Percentiles rank a stretch among this genome's conserved stretches.
phyloP scores from a whole-genome alignment of 371 early-diverging fungal species.

The Haplosporangium sp. region DNA sequence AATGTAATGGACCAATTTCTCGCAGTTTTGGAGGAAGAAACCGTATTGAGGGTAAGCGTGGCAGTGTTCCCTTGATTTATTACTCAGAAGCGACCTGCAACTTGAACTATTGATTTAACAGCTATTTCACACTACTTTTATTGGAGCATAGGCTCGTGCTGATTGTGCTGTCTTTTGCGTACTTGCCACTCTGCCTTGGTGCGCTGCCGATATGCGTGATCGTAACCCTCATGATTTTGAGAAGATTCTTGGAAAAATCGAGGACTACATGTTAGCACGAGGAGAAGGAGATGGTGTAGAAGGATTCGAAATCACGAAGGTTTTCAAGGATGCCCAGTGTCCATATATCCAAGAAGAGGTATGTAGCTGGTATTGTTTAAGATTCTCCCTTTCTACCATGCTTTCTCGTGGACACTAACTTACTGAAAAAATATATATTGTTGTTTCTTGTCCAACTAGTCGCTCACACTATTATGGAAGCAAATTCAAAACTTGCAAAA shows the following conservation, averaged over 20 bases:
- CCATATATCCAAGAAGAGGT: conserved; percentile 69
- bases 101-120: not conserved
- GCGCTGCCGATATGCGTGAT: conserved; percentile 60
- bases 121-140: not conserved
- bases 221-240: conserved; percentile 71
- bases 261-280: conserved; percentile 73
- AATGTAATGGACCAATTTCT: conserved; percentile 71
- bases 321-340: conserved; percentile 63
- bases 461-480: conserved; percentile 75
- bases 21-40: conserved; percentile 66
- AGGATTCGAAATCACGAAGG: conserved; percentile 64
- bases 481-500: conserved; percentile 69
- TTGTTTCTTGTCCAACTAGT: conserved; percentile 49
- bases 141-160: conserved; percentile 61
- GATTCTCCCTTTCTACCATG: not conserved
- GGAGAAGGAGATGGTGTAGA: conserved; percentile 53
- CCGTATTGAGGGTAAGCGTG: conserved; percentile 59
- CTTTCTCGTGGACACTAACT: too few relatives aligned
- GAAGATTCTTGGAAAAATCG: conserved; percentile 65
- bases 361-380: conserved; percentile 21
- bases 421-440: not conserved
- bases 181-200: conserved; percentile 83
- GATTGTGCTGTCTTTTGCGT: conserved; percentile 83
- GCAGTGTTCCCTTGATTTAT: not conserved
- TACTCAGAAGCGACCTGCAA: not conserved